These are phyloP conservation scores for Epichloe gansuensis DNA, from an alignment of 2,329 filamentous ascomycete genomes.

Conservation along the genomic window DNA sequence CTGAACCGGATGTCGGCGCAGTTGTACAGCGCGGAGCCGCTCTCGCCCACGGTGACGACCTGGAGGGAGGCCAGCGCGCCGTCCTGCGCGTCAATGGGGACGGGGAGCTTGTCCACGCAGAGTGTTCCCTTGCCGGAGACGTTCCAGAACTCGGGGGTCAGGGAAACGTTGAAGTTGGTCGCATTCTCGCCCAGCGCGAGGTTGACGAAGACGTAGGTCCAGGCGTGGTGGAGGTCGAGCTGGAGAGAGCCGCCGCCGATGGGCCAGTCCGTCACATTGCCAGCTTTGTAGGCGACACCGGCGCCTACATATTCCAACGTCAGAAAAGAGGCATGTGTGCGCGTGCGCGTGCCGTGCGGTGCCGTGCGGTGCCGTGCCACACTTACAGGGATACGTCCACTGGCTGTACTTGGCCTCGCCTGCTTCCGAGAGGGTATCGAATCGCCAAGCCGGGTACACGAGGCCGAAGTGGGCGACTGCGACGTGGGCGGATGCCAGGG, in stretches of 20 bases:
- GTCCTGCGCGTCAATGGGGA: conserved; percentile 43
- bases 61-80: conserved; percentile 55
- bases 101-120: conserved; percentile 47
- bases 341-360: not conserved
- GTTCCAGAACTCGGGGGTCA: conserved; percentile 48
- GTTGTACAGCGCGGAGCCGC: conserved; percentile 53
- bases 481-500: conserved; percentile 23
- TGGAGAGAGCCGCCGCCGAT: conserved; percentile 34
- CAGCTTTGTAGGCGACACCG: conserved; percentile 29
- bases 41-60: conserved; percentile 50
- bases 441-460: conserved; percentile 35
- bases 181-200: conserved; percentile 36
- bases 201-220: conserved; percentile 41
- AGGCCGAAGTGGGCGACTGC: conserved; percentile 36
- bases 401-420: conserved; percentile 31
- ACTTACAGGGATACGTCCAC: conserved; percentile 38
- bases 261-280: conserved; percentile 41
- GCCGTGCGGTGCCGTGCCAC: too few relatives aligned
- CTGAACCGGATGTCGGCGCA: conserved; percentile 64
- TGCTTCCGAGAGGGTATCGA: conserved; percentile 29
- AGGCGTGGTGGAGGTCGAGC: conserved; percentile 37
- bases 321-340: not conserved
- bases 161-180: conserved; percentile 55
- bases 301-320: conserved; percentile 24
- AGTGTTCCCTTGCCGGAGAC: conserved; percentile 49